Evolutionary conservation across 1,139 yeast genomes (phyloP).

Genomic region (Blastobotrys serpentis): DNA sequence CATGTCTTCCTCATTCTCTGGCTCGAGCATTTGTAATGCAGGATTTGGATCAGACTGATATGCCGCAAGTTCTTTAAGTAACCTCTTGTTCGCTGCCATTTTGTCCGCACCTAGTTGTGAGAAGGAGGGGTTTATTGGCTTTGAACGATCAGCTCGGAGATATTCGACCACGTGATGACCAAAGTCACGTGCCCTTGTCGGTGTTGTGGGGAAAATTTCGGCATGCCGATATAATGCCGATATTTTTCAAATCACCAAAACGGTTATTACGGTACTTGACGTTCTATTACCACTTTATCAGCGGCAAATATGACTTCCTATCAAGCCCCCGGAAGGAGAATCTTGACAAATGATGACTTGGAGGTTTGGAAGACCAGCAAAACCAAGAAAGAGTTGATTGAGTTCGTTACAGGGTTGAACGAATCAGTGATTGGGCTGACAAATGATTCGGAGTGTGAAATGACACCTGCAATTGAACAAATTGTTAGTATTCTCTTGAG

Average conservation of each 20-base stretch:
- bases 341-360: slow-evolving; percentile 62
- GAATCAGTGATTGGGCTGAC: slow-evolving; percentile 61
- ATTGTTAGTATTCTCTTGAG: slow-evolving; percentile 47
- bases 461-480: slow-evolving; percentile 33
- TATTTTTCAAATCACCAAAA: too few species aligned
- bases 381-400: slow-evolving; percentile 51
- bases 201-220: too few species aligned
- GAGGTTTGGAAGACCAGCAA: slow-evolving; percentile 57
- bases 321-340: slow-evolving; percentile 43
- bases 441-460: slow-evolving; percentile 32
- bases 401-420: slow-evolving; percentile 60
- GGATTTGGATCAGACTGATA: slow-evolving; percentile 42
- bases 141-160: slow-evolving; percentile 1
- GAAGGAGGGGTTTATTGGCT: neutral
- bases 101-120: neutral
- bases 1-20: slow-evolving; percentile 50
- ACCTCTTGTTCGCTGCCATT: slow-evolving; percentile 35
- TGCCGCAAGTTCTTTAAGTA: slow-evolving; percentile 48
- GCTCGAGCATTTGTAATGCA: slow-evolving; percentile 42
- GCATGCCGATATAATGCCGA: too few species aligned
- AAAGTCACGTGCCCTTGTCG: too few species aligned
- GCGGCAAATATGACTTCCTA: slow-evolving; percentile 1
- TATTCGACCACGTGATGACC: too few species aligned
- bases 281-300: neutral
- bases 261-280: neutral